A percentile compares a stretch with the other conserved stretches of the same genome.
Conservation (phyloP, 495 filamentous ascomycete species). For the Penicillium bovifimosum region DNA sequence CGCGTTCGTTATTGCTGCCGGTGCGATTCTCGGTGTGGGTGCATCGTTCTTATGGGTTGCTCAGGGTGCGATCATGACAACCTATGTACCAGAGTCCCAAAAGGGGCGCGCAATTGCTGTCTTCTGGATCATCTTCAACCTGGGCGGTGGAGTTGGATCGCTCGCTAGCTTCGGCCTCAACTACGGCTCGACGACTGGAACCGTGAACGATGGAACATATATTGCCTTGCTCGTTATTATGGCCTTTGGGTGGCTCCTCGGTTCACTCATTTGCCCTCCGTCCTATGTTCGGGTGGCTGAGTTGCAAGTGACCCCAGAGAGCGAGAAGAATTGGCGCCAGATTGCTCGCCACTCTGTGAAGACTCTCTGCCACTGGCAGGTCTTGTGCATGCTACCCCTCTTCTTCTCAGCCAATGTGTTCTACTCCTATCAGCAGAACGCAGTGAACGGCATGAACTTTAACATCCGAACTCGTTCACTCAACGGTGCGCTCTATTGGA, state of each 20-base stretch:
- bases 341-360: conserved; percentile 52
- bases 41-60: conserved; percentile 49
- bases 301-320: conserved; percentile 18
- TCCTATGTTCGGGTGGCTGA: conserved; percentile 43
- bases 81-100: conserved; percentile 43
- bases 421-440: conserved; percentile 67
- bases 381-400: conserved; percentile 45
- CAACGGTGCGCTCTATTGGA: conserved; percentile 50
- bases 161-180: conserved; percentile 47
- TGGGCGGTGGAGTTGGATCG: conserved; percentile 46
- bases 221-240: conserved; percentile 46
- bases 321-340: conserved; percentile 31
- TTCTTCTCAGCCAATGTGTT: conserved; percentile 70
- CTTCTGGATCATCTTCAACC: conserved; percentile 54
- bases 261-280: conserved; percentile 48
- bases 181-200: conserved; percentile 39
- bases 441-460: conserved; percentile 46
- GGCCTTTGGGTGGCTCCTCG: conserved; percentile 40
- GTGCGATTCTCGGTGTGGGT: conserved; percentile 46
- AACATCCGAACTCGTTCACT: conserved; percentile 45
- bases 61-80: conserved; percentile 54
- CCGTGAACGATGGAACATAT: conserved; percentile 44
- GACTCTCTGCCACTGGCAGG: conserved; percentile 34
- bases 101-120: conserved; percentile 47
- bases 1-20: conserved; percentile 69